Evolutionary conservation across 2,329 filamentous ascomycete species (phyloP).

Genomic region (Nigrograna mackinnonii): DNA sequence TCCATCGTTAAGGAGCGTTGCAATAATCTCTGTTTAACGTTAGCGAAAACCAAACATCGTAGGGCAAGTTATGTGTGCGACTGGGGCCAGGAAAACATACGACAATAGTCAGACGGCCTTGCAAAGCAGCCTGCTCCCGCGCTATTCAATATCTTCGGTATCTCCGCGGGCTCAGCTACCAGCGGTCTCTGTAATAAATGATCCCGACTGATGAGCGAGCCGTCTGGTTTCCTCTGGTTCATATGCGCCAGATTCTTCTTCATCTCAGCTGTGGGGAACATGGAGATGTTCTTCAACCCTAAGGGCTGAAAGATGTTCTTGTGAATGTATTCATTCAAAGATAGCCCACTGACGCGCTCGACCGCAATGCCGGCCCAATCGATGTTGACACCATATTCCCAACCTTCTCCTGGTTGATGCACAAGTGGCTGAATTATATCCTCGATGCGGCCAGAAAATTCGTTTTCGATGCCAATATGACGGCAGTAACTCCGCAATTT

Average conservation of each 20-base stretch:
- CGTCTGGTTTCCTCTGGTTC: constrained; percentile 55
- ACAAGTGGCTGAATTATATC: constrained; percentile 60
- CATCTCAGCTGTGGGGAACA: constrained; percentile 62
- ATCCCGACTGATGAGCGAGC: constrained; percentile 44
- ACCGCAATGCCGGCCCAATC: constrained; percentile 53
- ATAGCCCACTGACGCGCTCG: constrained; percentile 47
- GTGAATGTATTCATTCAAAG: constrained; percentile 49
- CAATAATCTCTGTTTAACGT: constrained; percentile 59
- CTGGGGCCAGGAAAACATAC: no score
- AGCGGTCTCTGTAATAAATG: constrained; percentile 56
- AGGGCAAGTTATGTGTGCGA: background rate
- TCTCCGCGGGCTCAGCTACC: constrained; percentile 44
- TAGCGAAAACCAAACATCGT: constrained; percentile 11
- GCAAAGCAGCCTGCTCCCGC: constrained; percentile 66
- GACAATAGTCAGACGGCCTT: constrained; percentile 61
- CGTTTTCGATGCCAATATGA: constrained; percentile 60
- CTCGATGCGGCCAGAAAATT: constrained; percentile 58
- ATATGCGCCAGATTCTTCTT: constrained; percentile 59
- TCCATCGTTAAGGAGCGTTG: constrained; percentile 66
- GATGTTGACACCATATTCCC: constrained; percentile 56
- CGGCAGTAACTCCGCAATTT: constrained; percentile 45
- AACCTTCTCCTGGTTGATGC: constrained; percentile 64
- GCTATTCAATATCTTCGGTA: constrained; percentile 56
- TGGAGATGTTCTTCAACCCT: constrained; percentile 53
- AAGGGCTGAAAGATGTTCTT: constrained; percentile 50